Evolutionary conservation across 2,329 filamentous ascomycete species (phyloP).

Genomic region (Penicillium sp.): DNA sequence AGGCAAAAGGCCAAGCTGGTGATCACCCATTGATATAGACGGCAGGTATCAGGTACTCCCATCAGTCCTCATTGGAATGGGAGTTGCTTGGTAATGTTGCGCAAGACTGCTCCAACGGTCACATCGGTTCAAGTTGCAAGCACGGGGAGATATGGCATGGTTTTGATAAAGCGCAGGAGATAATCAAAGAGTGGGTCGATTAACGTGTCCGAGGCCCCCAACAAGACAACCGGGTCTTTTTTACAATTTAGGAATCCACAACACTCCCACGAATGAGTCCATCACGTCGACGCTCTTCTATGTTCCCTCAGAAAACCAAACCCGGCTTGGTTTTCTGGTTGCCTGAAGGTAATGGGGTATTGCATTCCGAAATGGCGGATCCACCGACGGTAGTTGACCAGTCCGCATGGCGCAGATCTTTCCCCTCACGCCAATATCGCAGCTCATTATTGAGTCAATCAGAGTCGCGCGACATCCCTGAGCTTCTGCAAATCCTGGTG

Average conservation of each 20-base stretch:
- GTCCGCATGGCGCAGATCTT: constrained; percentile 9
- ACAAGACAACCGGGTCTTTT: background rate
- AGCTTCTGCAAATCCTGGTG: background rate
- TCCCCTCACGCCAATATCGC: constrained; percentile 7
- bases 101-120: background rate
- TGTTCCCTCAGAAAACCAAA: background rate
- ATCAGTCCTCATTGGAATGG: background rate
- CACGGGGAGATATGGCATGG: background rate
- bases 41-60: too few relatives aligned
- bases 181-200: background rate
- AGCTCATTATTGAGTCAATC: constrained; percentile 5
- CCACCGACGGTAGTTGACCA: background rate
- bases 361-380: background rate
- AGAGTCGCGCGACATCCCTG: background rate
- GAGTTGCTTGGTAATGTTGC: background rate
- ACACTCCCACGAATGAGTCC: background rate
- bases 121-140: background rate
- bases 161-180: background rate
- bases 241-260: background rate
- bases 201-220: background rate
- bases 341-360: background rate
- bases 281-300: background rate
- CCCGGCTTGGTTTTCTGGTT: background rate
- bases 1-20: background rate
- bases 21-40: background rate